Conservation (phyloP, 352 stramenopile species). For the Phytophthora constricta region DNA sequence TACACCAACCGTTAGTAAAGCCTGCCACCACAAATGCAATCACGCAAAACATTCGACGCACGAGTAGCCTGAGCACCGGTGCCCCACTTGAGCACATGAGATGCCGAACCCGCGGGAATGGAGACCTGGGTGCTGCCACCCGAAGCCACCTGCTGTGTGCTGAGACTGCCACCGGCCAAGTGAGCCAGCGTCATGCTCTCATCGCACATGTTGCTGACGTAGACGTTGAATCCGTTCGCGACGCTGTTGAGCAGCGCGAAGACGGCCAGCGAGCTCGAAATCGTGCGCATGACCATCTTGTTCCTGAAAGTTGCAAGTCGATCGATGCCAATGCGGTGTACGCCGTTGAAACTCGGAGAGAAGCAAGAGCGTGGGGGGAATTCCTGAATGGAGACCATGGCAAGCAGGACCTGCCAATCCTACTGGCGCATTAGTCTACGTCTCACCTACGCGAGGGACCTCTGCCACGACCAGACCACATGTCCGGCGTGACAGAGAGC, state of each 20-base stretch:
- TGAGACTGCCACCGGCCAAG: constrained; percentile 33
- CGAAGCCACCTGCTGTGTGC: constrained; percentile 35
- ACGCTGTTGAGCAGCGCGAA: constrained; percentile 40
- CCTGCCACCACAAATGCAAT: not conserved
- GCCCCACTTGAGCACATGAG: constrained; percentile 62
- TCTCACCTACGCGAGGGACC: constrained; percentile 8
- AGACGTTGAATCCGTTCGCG: constrained; percentile 50
- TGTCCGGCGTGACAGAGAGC: not conserved
- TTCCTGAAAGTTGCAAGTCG: not conserved
- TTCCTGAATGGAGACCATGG: constrained; percentile 39
- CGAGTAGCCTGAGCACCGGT: constrained; percentile 57
- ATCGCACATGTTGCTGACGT: constrained; percentile 66
- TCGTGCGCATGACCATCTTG: constrained; percentile 44
- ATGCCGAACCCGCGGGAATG: constrained; percentile 40
- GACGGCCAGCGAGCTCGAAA: constrained; percentile 35
- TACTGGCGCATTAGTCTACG: not conserved
- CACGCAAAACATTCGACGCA: constrained; percentile 37
- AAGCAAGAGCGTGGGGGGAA: constrained; percentile 40
- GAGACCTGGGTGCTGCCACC: constrained; percentile 42
- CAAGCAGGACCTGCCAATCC: not conserved
- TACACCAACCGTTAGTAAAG: constrained; percentile 3
- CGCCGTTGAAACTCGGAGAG: constrained; percentile 25
- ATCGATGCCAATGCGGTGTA: constrained; percentile 6
- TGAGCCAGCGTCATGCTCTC: constrained; percentile 55
- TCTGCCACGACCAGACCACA: constrained; percentile 22